Base-by-base conservation (phyloP, 495 filamentous ascomycete genomes). In the Penicillium antarcticum region DNA sequence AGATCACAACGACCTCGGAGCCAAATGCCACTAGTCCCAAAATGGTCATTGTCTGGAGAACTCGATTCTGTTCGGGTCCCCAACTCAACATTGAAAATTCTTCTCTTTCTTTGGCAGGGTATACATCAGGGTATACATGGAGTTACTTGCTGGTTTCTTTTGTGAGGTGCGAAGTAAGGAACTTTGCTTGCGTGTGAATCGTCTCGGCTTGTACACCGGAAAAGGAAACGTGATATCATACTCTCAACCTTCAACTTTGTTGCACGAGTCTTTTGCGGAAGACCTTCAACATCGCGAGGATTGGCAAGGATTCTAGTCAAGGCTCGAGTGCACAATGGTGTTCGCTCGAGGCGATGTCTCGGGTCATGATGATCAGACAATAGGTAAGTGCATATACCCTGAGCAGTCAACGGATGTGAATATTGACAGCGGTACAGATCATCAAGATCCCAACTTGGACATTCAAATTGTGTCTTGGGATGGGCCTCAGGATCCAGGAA, bases 401-500 rank as follows among this genome's bases (percentile, higher is more conserved):
- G 9, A 13, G 13, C 36, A 39, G 13, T 24, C 35, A 42, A n/a
- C 6, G 18, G 6, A 52, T 7, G 23, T 16, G 12, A 38, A 35
- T 54, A 24, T 49, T 21, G 13, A 43, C 45, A 24, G 17, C n/a
- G 4, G 13, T 23, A 18, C 31, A 66, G 60, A 66, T 33, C 60
- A 63, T 39, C 45, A 58, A 45, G 49, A 48, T 1, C 43, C 55
- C 6, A 42, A 17, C 14, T 54, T 37, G 16, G 38, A 60, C 29
- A 52, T 65, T 37, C 65, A 59, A 16, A 56, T 70, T 35, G 58
- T 70, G n/a, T 66, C 74, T 44, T 82, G 78, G 73, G 64, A 77
- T 57, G 74, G 75, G 44, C 67, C 75, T 6, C 58, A 71, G 13
- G 81, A 86, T 59, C 71, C 73, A 1, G 69, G 64, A 13, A 84